phyloP scores from a whole-genome alignment of 2,329 filamentous ascomycete genomes.

The Elsinoe fawcettii region DNA sequence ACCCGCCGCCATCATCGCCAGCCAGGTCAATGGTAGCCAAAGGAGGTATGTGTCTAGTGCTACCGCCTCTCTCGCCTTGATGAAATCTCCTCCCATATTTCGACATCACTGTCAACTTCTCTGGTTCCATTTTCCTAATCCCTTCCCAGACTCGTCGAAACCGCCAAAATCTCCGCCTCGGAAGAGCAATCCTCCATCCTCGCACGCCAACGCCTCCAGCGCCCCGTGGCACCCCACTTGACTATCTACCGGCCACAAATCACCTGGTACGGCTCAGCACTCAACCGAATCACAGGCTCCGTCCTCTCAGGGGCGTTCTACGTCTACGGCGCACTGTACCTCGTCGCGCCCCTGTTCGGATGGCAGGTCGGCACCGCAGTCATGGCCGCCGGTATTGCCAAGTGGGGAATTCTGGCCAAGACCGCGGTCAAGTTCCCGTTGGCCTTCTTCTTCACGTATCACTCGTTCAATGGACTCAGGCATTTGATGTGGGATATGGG shows the following conservation, averaged over 20 bases:
- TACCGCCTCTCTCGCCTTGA: too few species aligned
- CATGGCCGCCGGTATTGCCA: conserved; percentile 56
- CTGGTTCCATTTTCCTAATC: background rate
- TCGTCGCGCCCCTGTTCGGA: conserved; percentile 67
- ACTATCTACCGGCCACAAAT: conserved; percentile 79
- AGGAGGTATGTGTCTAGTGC: background rate
- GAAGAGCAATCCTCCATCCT: conserved; percentile 48
- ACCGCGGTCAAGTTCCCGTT: conserved; percentile 50
- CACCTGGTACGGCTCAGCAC: conserved; percentile 68
- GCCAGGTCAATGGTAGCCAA: conserved; percentile 4
- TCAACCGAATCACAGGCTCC: conserved; percentile 79
- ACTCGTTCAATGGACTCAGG: conserved; percentile 60
- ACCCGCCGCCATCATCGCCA: conserved; percentile 13
- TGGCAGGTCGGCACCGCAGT: conserved; percentile 60
- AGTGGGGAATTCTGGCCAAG: conserved; percentile 53
- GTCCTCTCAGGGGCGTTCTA: conserved; percentile 67
- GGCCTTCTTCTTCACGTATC: conserved; percentile 61
- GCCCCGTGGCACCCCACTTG: conserved; percentile 79
- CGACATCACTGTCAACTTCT: background rate
- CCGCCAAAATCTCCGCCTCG: conserved; percentile 7
- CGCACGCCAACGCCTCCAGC: conserved; percentile 68
- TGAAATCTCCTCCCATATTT: background rate
- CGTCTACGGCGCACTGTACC: conserved; percentile 71
- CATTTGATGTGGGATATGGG: conserved; percentile 66
- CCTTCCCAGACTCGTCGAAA: conserved; percentile 12